Conservation (phyloP, 108 stramenopile genomes). For the Fistulifera pelliculosa region DNA sequence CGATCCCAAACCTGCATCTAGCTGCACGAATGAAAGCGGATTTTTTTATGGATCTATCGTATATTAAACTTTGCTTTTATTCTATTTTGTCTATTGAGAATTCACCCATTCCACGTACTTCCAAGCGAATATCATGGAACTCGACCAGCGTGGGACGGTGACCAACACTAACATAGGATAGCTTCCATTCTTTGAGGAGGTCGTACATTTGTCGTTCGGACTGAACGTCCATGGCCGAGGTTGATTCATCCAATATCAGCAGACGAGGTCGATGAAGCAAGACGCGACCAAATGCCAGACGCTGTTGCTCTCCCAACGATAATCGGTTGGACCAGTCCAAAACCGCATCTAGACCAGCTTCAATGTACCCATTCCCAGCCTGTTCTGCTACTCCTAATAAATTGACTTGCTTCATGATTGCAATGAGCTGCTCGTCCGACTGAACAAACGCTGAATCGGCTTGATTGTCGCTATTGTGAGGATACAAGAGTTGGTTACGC, state of each 20-base stretch:
- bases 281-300: conserved; percentile 86
- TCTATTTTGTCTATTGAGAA: too few relatives aligned
- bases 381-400: conserved; percentile 52
- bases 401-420: conserved; percentile 63
- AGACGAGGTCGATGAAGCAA: conserved; percentile 80
- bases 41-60: too few relatives aligned
- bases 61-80: too few relatives aligned
- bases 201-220: not conserved
- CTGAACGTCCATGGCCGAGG: too few relatives aligned
- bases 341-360: conserved; percentile 53
- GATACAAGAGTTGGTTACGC: conserved; percentile 89
- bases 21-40: too few relatives aligned
- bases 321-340: conserved; percentile 87
- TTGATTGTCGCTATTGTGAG: conserved; percentile 27
- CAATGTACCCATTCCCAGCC: conserved; percentile 68
- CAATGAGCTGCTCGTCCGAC: conserved; percentile 44
- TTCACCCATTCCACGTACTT: too few relatives aligned
- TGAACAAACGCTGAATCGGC: not conserved
- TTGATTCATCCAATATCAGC: conserved; percentile 78
- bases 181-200: too few relatives aligned
- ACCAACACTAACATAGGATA: too few relatives aligned
- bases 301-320: conserved; percentile 92
- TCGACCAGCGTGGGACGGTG: too few relatives aligned
- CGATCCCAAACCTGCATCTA: too few relatives aligned
- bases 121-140: not conserved